Conservation (phyloP, 768 basidiomycete species). For the Antrodiella citrinella region DNA sequence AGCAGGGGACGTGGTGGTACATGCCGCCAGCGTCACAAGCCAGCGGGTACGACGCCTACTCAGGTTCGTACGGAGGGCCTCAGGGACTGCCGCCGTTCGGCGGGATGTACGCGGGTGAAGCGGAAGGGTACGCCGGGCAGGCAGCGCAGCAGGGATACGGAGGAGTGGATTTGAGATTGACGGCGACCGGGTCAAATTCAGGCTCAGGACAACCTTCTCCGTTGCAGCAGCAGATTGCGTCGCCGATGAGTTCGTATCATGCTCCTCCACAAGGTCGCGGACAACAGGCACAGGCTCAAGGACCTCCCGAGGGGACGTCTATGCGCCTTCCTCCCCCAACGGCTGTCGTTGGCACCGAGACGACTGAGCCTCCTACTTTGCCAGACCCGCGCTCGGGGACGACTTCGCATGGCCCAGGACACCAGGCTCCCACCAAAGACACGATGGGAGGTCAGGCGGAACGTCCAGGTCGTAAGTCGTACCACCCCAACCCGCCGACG, state of each 20-base stretch:
- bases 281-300: neutral
- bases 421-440: too few species aligned
- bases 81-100: neutral
- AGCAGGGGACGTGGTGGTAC: neutral
- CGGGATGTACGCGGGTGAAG: neutral
- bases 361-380: too few species aligned
- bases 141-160: neutral
- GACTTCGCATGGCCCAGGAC: too few species aligned
- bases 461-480: conserved; percentile 35
- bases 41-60: neutral
- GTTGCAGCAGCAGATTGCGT: neutral
- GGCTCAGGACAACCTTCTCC: neutral
- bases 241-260: neutral
- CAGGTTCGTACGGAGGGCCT: neutral
- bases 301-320: neutral
- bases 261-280: neutral
- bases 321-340: too few species aligned
- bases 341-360: too few species aligned
- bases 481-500: conserved; percentile 64
- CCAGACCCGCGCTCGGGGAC: too few species aligned
- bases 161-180: neutral
- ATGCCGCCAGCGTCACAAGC: neutral
- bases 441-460: neutral
- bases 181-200: neutral
- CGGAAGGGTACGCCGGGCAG: neutral